A percentile compares a stretch with the other conserved stretches of the same genome.
These are phyloP conservation scores for Strobilomyces confusus DNA, from an alignment of 768 basidiomycete genomes.

Conservation along the genomic window DNA sequence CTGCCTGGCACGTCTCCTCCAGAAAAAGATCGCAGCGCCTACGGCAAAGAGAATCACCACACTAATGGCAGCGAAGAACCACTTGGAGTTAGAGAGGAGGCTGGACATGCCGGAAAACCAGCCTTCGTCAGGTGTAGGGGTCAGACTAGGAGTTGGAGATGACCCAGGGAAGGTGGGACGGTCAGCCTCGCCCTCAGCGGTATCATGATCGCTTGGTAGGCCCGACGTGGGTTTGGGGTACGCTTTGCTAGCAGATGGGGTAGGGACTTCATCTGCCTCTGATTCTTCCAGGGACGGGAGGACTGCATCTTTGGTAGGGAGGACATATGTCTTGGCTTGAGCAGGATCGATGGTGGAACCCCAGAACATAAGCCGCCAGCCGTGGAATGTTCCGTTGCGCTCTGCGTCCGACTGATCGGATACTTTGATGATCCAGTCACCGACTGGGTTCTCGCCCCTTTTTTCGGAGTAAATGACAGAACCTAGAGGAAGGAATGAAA, in stretches of 20 bases:
- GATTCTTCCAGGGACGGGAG: conserved; percentile 46
- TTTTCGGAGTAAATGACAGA: conserved; percentile 11
- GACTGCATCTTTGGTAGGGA: conserved; percentile 49
- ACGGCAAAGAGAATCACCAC: conserved; percentile 72
- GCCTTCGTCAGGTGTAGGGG: conserved; percentile 69
- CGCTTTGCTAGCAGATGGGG: conserved; percentile 50
- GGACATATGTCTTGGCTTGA: conserved; percentile 57
- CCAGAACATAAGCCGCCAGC: conserved; percentile 93
- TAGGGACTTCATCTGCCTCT: conserved; percentile 37
- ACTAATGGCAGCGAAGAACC: conserved; percentile 89
- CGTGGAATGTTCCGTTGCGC: conserved; percentile 68
- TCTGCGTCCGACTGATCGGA: conserved; percentile 67
- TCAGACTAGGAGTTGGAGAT: conserved; percentile 37
- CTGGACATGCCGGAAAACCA: conserved; percentile 80
- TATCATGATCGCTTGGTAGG: conserved; percentile 84
- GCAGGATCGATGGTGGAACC: conserved; percentile 77
- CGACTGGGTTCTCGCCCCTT: conserved; percentile 92
- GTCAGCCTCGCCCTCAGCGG: conserved; percentile 73
- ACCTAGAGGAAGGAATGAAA: background rate
- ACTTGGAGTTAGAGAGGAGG: conserved; percentile 72
- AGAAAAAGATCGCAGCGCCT: conserved; percentile 72
- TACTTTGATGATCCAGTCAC: conserved; percentile 86
- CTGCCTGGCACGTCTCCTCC: conserved; percentile 52
- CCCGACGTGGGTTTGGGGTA: conserved; percentile 82
- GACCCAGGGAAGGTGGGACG: conserved; percentile 62